A percentile compares a stretch with the other conserved stretches of the same genome.
Conservation (phyloP, 2,329 filamentous ascomycete genomes). For the Pseudogymnoascus sp. region DNA sequence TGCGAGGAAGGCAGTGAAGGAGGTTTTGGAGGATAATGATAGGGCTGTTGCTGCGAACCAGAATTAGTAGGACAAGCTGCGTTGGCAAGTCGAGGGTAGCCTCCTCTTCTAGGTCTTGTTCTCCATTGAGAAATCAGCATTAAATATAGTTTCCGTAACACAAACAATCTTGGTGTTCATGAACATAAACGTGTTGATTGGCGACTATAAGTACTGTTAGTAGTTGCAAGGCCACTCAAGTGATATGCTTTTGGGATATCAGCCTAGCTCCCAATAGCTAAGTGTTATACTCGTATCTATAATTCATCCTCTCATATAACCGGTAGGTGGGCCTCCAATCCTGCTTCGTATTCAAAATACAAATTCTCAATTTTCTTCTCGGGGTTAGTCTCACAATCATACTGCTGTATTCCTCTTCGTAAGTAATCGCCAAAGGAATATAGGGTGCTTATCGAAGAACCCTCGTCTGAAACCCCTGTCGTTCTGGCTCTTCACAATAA, state of each 20-base stretch:
- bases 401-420: neutral
- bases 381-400: neutral
- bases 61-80: neutral
- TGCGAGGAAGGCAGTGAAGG: conserved; percentile 16
- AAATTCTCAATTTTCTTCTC: neutral
- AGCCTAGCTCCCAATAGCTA: neutral
- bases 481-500: neutral
- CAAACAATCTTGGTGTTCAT: neutral
- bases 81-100: neutral
- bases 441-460: neutral
- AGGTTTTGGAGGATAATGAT: conserved; percentile 11
- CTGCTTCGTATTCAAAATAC: neutral
- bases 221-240: neutral
- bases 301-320: neutral
- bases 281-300: neutral
- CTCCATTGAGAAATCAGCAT: neutral
- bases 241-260: neutral
- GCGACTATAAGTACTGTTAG: neutral
- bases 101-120: no score
- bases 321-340: neutral
- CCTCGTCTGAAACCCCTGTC: neutral
- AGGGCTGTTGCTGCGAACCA: neutral
- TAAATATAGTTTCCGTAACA: neutral
- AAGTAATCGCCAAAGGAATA: neutral
- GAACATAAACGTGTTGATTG: neutral